A percentile compares a stretch with the other conserved stretches of the same genome.
Evolutionary conservation across 352 stramenopile species (phyloP).

Genomic region (Ophiocytium majus): DNA sequence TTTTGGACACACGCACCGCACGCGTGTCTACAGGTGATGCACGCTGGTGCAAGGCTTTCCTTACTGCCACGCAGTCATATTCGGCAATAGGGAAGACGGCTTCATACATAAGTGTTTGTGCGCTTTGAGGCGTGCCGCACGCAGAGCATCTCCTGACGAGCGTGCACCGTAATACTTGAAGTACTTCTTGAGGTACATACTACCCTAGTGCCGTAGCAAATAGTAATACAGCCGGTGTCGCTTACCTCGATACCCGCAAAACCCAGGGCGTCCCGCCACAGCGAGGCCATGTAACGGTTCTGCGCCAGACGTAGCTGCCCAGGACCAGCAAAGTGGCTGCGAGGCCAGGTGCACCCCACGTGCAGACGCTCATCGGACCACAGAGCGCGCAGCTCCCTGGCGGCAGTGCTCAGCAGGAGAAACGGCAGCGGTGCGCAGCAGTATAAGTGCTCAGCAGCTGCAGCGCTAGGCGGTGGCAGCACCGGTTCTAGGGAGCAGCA

Average conservation of each 20-base stretch:
- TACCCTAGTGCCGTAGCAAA: background rate
- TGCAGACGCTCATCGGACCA: background rate
- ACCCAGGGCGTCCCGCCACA: conserved; percentile 59
- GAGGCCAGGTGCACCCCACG: background rate
- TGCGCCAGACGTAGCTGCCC: background rate
- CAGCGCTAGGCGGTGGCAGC: too few species aligned
- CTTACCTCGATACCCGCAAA: conserved; percentile 59
- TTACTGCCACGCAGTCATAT: too few species aligned
- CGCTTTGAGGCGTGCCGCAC: background rate
- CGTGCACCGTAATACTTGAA: background rate
- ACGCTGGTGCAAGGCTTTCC: too few species aligned
- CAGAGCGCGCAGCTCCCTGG: background rate
- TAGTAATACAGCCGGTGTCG: too few species aligned
- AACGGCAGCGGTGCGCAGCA: too few species aligned
- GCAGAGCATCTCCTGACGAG: background rate
- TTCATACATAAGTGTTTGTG: background rate
- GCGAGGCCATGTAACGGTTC: background rate
- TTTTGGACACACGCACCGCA: too few species aligned
- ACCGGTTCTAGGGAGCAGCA: too few species aligned
- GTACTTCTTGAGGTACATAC: background rate
- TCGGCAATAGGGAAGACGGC: too few species aligned
- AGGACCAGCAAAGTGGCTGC: background rate
- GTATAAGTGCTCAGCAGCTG: too few species aligned
- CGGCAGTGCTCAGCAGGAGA: too few species aligned
- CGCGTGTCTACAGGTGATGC: too few species aligned